Conservation (phyloP, 2,329 filamentous ascomycete species). For the Diaporthe sp. region DNA sequence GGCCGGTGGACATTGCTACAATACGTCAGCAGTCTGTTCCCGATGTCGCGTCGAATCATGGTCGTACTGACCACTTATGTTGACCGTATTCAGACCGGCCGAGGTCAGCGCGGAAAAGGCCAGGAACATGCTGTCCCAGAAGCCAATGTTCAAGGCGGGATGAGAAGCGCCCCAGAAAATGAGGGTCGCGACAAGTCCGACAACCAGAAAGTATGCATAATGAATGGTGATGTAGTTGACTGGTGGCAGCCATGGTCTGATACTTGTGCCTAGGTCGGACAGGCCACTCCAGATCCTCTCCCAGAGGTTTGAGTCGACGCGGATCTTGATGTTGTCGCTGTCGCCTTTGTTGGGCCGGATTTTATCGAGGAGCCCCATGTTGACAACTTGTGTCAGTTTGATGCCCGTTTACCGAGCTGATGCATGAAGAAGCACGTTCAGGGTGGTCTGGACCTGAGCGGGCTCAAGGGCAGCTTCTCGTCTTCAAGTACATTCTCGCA, state of each 20-base stretch:
- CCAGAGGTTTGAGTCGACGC: constrained; percentile 5
- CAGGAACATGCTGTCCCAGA: constrained; percentile 76
- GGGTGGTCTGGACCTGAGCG: not conserved
- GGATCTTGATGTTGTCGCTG: not conserved
- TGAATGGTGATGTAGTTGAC: constrained; percentile 75
- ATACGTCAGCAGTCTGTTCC: not conserved
- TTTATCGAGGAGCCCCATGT: not conserved
- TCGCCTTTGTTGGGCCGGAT: constrained; percentile 9
- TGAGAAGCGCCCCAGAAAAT: constrained; percentile 73
- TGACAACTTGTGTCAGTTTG: not conserved
- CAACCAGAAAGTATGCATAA: constrained; percentile 74
- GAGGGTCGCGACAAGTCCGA: constrained; percentile 67
- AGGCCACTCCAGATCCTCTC: constrained; percentile 1
- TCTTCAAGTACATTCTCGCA: constrained; percentile 5
- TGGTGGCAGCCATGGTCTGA: constrained; percentile 51
- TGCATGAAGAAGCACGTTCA: not conserved
- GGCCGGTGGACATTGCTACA: constrained; percentile 69
- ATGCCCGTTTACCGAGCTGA: not conserved
- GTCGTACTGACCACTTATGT: constrained; percentile 59
- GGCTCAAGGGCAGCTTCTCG: constrained; percentile 5
- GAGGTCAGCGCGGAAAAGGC: constrained; percentile 76
- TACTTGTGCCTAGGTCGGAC: constrained; percentile 10
- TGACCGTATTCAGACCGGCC: constrained; percentile 74
- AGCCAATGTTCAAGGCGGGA: constrained; percentile 66
- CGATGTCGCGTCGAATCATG: not conserved